phyloP scores from a whole-genome alignment of 1,284 basidiomycete genomes.

The Ceratobasidium sp. region DNA sequence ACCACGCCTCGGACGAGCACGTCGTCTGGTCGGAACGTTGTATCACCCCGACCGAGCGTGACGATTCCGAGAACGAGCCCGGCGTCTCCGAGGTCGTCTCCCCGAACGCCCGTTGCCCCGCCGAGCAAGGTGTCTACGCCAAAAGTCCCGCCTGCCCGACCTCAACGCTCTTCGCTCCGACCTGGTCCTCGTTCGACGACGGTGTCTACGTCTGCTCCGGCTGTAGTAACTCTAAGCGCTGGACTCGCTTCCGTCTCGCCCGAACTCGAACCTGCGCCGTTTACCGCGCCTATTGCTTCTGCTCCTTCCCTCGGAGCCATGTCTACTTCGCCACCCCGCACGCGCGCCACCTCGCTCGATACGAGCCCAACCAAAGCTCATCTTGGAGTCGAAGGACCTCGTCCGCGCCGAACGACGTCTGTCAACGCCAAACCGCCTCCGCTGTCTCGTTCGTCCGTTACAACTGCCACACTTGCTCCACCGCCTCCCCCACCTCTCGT shows the following conservation, averaged over 20 bases:
- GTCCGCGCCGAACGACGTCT: conserved; percentile 30
- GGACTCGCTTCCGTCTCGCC: neutral
- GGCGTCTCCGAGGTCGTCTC: conserved; percentile 9
- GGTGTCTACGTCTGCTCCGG: conserved; percentile 10
- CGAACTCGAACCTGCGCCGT: neutral
- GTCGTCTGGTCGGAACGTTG: conserved; percentile 31
- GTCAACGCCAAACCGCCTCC: conserved; percentile 27
- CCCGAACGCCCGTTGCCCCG: conserved; percentile 4
- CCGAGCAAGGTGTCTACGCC: neutral
- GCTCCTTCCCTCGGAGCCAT: neutral
- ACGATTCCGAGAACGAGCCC: conserved; percentile 2
- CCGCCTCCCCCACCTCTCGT: neutral
- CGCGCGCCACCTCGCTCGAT: conserved; percentile 30
- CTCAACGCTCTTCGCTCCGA: conserved; percentile 30
- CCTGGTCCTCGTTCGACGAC: conserved; percentile 22
- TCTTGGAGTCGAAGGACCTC: neutral
- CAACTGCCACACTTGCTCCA: neutral
- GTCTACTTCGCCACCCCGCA: conserved; percentile 18
- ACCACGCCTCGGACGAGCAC: conserved; percentile 34
- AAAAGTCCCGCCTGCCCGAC: conserved; percentile 19
- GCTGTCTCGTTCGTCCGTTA: conserved; percentile 13
- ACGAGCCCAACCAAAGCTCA: neutral
- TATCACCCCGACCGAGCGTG: neutral
- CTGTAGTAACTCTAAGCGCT: neutral
- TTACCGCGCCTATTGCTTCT: conserved; percentile 2